Base-by-base conservation (phyloP, 257 asterid genomes). In the Solanum ossicruentum region DNA sequence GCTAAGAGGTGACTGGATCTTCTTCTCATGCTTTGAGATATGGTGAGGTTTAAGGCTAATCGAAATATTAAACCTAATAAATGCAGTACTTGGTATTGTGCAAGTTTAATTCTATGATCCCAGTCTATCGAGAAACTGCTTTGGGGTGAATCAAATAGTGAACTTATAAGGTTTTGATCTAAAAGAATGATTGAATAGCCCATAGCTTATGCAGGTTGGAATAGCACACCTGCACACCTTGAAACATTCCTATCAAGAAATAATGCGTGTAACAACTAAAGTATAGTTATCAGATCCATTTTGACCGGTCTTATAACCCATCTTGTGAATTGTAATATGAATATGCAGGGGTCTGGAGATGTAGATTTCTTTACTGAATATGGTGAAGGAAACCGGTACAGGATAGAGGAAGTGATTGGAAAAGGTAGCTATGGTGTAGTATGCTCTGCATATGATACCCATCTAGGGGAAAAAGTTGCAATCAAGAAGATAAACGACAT, bases 401-500 rank as follows among this genome's bases (percentile, higher is more conserved):
- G 61, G 91, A 93, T 96, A 39, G 98, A 94, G 92, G 99, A 96
- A 92, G 98, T 96, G 63, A 92, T 96, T 49, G 99, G 99, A 32
- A 96, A 96, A 91, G 99, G 99, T 84, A 96, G 99, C 89, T 96
- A 96, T 36, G 99, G 99, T 16, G 98, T 96, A 16, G 99, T 96
- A 72, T 94, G 98, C 93, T 95, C 99, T 47, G 99, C 99, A 16
- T 94, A 90, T 83, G 99, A 96, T 86, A 91, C 98, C 21, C 99
- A 91, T 89, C 88, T 92, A 7, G 95, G 98, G 23, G 98, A 93
- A 87, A 96, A 96, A 87, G 99, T 96, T 75, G 99, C 99, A 69
- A 96, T 96, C 26, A 96, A 96, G 85, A 96, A 96, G 90, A 96
- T 96, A 91, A 96, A 95, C 75, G 98, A 96, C 70, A 94, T 96